Base-by-base conservation (phyloP, 1,139 yeast species). In the Taiozyma onychis region DNA sequence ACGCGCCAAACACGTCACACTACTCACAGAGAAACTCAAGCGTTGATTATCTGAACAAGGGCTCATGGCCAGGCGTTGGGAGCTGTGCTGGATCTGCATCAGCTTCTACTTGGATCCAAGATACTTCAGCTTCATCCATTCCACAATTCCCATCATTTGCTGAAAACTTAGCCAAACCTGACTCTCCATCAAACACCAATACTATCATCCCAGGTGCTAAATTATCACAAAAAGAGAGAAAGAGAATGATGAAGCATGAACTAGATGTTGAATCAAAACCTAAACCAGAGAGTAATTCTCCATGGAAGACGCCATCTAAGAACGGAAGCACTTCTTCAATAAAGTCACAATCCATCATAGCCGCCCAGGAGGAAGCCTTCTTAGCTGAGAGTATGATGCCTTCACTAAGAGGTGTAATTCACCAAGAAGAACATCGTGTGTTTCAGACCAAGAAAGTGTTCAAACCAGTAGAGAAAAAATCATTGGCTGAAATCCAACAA, bases 401-500 rank as follows among this genome's bases (percentile, higher is more conserved):
- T 3, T 66, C 70, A 4, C 54, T 72, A 45, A 66, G 69, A 1
- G 74, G 71, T 11, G 70, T 73, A 41, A 72, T 72, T 28, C 67
- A 69, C 22, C 74, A 76, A 49, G 88, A 83, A 58, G 76, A 83
- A 46, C 69, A 75, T 27, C 70, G 70, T 57, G 63, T 72, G 7
- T 76, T 75, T 51, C 66, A 69, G 64, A 51, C 71, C 64, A 43
- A 45, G 27, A 24, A 22, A 6, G 28, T 14, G 5, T 11, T 24
- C 11, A 39, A 21, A 14, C 42, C 42, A 30, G 18, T 55, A 52
- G 41, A 57, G 60, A 35, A 75, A 70, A 54, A 76, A 85, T 3
- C 68, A 3, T 43, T 88, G 41, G 80, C 76, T 42, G 95, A 88
- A 54, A 77, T 87, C 47, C 89, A 83, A 65, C 82, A 83, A 57